A percentile compares a stretch with the other conserved stretches of the same genome.
Conservation (phyloP, 306 rosid genomes). For the Betula pendula region DNA sequence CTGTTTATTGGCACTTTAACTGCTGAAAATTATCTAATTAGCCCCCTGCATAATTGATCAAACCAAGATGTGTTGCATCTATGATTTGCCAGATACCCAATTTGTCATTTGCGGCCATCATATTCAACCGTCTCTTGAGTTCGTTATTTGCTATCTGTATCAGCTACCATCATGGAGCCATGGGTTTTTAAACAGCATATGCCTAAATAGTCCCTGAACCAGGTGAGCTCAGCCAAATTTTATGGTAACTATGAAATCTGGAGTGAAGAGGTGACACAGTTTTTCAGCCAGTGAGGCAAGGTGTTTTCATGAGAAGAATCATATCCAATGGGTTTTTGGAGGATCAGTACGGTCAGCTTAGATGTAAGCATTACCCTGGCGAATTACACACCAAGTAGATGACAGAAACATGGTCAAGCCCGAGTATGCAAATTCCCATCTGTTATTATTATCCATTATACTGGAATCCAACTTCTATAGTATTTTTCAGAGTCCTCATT, state of each 20-base stretch:
- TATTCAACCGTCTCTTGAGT: background rate
- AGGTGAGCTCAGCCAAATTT: constrained; percentile 20
- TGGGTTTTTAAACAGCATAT: background rate
- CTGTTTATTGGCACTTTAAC: constrained; percentile 23
- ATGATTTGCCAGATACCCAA: constrained; percentile 28
- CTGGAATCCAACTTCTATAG: background rate
- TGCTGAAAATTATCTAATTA: background rate
- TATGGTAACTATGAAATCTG: constrained; percentile 27
- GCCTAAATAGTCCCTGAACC: constrained; percentile 1
- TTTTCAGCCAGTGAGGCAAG: constrained; percentile 6
- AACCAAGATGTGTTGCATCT: constrained; percentile 40
- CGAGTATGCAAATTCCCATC: too few relatives aligned
- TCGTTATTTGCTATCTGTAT: background rate
- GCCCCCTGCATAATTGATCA: constrained; percentile 31
- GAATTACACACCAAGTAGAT: background rate
- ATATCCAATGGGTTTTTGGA: background rate
- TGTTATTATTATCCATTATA: background rate
- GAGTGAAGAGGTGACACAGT: constrained; percentile 5
- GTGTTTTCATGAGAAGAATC: constrained; percentile 17
- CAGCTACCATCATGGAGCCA: background rate
- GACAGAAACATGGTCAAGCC: background rate
- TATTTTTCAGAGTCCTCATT: background rate
- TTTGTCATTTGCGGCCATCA: constrained; percentile 19
- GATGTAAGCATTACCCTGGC: background rate
- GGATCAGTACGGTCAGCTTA: background rate